Evolutionary conservation across 306 rosid species (phyloP), one percentile per base, ranked within the genome.

Genomic region (Myrica gale): DNA sequence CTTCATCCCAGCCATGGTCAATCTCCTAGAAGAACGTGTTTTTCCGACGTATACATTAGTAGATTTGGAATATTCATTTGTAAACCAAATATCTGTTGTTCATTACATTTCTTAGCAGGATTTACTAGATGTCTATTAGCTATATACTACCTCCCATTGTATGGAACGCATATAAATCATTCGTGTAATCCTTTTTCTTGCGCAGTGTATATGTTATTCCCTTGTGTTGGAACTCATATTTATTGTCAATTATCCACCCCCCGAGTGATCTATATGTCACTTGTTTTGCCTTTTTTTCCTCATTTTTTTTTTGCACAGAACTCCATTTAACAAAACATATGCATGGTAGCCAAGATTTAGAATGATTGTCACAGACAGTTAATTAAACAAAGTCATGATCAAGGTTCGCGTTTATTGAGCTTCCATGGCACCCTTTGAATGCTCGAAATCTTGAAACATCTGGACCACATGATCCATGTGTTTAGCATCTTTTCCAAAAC

Each of bases 1-100:
- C 79, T 66, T 56, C 79, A 26, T 66, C 81, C 8, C 82, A 60
- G 69, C 16, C 85, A 51, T 82, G 85, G 73, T 42, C 76, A 43
- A 58, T 16, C 66, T 72, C 78, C 12, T 71, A 48, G 80, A 70
- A 39, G 75, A 56, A 15, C 32, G 53, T 7, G 17, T 2, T 55
- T 56, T 39, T 10, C 68, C 3, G 1, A 3, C n/a, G 56, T 42
- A 47, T 9, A 46, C 9, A 55, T 53, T n/a, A 56, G 10, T 32
- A 43, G 55, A 45, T 26, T 48, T 50, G 16, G 54, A 46, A 23
- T 23, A 26, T 71, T 48, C 17, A 51, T 51, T 8, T 71, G 62
- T 71, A 71, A 47, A 71, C 50, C 12, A 65, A 17, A 65, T 42
- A 65, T 48, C 41, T 65, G 48, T 65, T 12, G 37, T 61, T 61